Percentiles rank a stretch among this genome's conserved stretches.
phyloP scores from a whole-genome alignment of 371 early-diverging fungal genomes.

The Dinochytrium kinnereticum region DNA sequence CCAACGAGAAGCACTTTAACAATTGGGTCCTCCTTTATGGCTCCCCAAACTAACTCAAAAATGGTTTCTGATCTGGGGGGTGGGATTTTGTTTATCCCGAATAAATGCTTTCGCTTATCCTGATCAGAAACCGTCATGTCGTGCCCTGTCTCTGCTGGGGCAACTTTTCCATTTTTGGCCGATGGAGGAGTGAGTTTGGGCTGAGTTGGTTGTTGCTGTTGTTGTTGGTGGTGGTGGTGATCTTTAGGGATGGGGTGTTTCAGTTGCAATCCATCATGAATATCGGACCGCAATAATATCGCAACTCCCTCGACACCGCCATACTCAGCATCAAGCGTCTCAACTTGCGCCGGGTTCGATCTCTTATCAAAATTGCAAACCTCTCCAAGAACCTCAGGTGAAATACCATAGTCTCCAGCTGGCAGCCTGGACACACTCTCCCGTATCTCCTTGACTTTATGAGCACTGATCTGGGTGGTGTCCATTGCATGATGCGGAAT shows the following conservation, averaged over 20 bases:
- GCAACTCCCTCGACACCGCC: slow-evolving; percentile 53
- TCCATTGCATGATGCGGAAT: no score
- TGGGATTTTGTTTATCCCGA: slow-evolving; percentile 77
- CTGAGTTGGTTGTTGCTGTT: no score
- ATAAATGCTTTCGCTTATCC: slow-evolving; percentile 51
- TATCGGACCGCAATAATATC: slow-evolving; percentile 35
- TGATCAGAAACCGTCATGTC: slow-evolving; percentile 47
- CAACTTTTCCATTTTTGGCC: slow-evolving; percentile 10
- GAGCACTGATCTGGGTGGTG: not conserved
- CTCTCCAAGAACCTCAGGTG: slow-evolving; percentile 45
- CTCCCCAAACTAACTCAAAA: slow-evolving; percentile 70
- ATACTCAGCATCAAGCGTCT: slow-evolving; percentile 36
- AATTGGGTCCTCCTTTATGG: slow-evolving; percentile 50
- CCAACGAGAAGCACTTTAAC: slow-evolving; percentile 75
- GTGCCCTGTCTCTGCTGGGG: slow-evolving; percentile 40
- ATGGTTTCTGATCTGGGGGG: slow-evolving; percentile 69
- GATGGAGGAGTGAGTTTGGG: not conserved
- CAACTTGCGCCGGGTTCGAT: slow-evolving; percentile 36
- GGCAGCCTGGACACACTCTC: not conserved
- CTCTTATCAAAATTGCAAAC: slow-evolving; percentile 53
- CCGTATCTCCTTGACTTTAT: not conserved
- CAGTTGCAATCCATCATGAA: slow-evolving; percentile 43
- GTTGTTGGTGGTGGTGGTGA: no score
- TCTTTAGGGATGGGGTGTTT: slow-evolving; percentile 2
- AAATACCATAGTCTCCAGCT: slow-evolving; percentile 28